Base-by-base conservation (phyloP, 257 asterid species). In the Ilex asprella region DNA sequence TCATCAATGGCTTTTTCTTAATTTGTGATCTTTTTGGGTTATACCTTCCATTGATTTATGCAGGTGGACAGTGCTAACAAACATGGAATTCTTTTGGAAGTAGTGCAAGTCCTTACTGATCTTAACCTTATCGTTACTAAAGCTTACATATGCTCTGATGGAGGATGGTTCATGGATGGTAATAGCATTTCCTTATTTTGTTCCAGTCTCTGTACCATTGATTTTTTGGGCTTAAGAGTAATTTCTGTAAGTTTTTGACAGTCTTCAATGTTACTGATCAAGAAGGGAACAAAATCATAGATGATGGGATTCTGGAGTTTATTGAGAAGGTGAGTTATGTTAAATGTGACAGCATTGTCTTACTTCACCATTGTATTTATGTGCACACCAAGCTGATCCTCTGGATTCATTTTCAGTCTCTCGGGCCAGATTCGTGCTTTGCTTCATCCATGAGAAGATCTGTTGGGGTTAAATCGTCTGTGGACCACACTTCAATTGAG, bases 91-190 rank as follows among this genome's bases (percentile, higher is more conserved):
- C 97, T 93, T 59, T 83, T 93, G 2, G 99, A 93, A 73, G 96
- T 93, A 27, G 91, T 93, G 6, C 99, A 90, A 79, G 73, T 93
- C 60, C 89, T 93, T 57, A 93, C 95, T 21, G 99, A 93, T 83
- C 97, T 93, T 75, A 90, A 87, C 74, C 84, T 93, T 14, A 47
- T 81, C 60, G 78, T 93, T 49, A 84, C 85, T 16, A 93, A 86
- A 72, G 98, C 98, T 63, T 91, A 91, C 78, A 91, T 91, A 77
- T 78, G 93, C 67, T 91, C 97, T 3, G 98, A 91, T 76, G 98
- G 95, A 13, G 95, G 69, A 61, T 91, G 98, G 96, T 91, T 91
- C 66, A 91, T 88, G 96, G 98, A 91, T 83, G 97, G 98, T 91
- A 46, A 79, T 55, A 93, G 68, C 97, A 3, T 56, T 59, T 69